Evolutionary conservation across 768 basidiomycete genomes (phyloP).

Genomic region (Dentipellis fragilis): DNA sequence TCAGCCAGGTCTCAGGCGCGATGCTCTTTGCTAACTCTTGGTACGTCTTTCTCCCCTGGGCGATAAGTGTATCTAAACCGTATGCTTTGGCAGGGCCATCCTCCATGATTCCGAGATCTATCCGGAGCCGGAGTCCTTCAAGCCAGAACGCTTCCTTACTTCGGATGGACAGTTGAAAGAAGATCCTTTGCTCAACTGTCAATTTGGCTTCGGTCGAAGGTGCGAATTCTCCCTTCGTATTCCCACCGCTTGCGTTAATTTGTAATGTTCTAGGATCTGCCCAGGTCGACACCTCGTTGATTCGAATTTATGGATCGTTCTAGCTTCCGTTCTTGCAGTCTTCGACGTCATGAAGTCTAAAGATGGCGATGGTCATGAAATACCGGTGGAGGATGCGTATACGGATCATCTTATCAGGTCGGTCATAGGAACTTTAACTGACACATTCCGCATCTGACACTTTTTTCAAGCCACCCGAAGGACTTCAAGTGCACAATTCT

Average conservation of each 20-base stretch:
- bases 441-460: no score
- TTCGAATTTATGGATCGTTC: conserved; percentile 9
- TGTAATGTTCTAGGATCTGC: neutral
- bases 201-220: neutral
- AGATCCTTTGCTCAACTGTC: neutral
- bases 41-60: neutral
- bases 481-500: conserved; percentile 4
- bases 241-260: neutral
- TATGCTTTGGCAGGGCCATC: conserved; percentile 13
- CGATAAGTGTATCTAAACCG: neutral
- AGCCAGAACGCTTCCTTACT: conserved; percentile 25
- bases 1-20: neutral
- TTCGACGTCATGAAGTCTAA: conserved; percentile 9
- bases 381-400: neutral
- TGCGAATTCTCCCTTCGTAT: neutral
- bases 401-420: neutral
- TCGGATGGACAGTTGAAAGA: neutral
- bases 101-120: conserved; percentile 22
- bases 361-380: conserved; percentile 5
- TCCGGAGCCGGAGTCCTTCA: conserved; percentile 28
- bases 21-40: neutral
- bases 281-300: conserved; percentile 8
- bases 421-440: neutral
- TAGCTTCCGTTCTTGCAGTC: conserved; percentile 3
- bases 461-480: neutral